Evolutionary conservation across 2,329 filamentous ascomycete genomes (phyloP).

Genomic region (Mariannaea elegans): DNA sequence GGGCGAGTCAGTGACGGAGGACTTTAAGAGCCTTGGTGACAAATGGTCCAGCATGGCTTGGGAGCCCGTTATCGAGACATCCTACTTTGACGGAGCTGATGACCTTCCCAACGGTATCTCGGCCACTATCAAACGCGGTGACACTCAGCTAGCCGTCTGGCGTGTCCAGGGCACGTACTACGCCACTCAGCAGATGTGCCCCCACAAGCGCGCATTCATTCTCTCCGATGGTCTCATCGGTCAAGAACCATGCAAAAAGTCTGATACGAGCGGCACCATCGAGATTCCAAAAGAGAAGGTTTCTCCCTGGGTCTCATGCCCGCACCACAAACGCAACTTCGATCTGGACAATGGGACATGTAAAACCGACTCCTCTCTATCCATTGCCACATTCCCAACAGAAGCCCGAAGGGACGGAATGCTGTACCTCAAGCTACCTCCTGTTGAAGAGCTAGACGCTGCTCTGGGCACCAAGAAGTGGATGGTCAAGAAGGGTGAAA

Average conservation of each 20-base stretch:
- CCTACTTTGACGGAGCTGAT: constrained; percentile 71
- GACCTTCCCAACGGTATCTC: constrained; percentile 76
- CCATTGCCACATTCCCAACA: constrained; percentile 82
- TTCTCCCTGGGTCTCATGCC: constrained; percentile 83
- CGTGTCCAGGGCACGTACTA: constrained; percentile 83
- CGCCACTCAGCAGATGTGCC: constrained; percentile 93
- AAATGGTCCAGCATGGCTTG: constrained; percentile 72
- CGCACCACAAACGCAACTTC: constrained; percentile 90
- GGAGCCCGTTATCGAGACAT: constrained; percentile 80
- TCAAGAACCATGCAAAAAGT: constrained; percentile 56
- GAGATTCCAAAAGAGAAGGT: constrained; percentile 36
- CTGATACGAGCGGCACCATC: constrained; percentile 41
- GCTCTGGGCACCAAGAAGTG: constrained; percentile 82
- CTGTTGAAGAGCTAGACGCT: constrained; percentile 81
- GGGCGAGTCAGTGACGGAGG: constrained; percentile 69
- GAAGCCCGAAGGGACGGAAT: constrained; percentile 78
- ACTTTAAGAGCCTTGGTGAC: constrained; percentile 73
- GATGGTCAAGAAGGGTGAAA: constrained; percentile 78
- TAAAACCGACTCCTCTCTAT: constrained; percentile 76
- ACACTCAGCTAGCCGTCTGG: constrained; percentile 90
- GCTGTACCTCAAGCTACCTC: constrained; percentile 83
- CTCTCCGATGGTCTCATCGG: constrained; percentile 86
- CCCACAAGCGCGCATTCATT: constrained; percentile 90
- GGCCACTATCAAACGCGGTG: constrained; percentile 82
- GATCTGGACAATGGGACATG: constrained; percentile 78